Evolutionary conservation across 306 rosid genomes (phyloP).

Genomic region (Lotus japonicus): DNA sequence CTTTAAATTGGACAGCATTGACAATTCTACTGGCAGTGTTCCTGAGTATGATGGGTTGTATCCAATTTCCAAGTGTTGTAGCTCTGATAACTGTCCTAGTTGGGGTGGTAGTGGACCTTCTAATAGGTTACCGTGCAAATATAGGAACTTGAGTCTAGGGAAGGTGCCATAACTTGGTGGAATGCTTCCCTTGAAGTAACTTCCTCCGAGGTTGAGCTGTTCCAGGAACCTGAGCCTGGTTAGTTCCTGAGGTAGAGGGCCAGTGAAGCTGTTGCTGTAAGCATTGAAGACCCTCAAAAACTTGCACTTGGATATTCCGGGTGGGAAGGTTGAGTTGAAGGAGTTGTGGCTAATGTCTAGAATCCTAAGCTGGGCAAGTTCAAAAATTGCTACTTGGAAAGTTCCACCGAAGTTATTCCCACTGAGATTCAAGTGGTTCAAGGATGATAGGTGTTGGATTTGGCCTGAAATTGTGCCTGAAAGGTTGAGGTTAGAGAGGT

Average conservation of each 20-base stretch:
- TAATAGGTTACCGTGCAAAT: conserved; percentile 66
- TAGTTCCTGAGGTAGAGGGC: conserved; percentile 59
- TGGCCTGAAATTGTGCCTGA: conserved; percentile 64
- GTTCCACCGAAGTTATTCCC: conserved; percentile 57
- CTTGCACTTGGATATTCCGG: conserved; percentile 71
- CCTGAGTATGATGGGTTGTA: conserved; percentile 60
- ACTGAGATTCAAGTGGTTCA: conserved; percentile 67
- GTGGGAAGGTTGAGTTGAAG: conserved; percentile 76
- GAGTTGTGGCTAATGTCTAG: conserved; percentile 70
- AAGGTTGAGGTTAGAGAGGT: conserved; percentile 79
- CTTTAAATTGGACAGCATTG: conserved; percentile 42
- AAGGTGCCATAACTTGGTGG: conserved; percentile 60
- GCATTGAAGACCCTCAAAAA: conserved; percentile 66
- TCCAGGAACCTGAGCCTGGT: conserved; percentile 52
- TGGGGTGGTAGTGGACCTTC: conserved; percentile 59
- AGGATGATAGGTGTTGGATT: conserved; percentile 44
- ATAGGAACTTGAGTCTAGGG: conserved; percentile 41
- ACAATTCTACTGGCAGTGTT: conserved; percentile 45
- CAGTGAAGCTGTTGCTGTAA: conserved; percentile 77
- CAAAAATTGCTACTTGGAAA: conserved; percentile 53
- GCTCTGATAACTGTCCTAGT: conserved; percentile 45
- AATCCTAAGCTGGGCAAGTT: conserved; percentile 44
- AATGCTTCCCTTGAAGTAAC: conserved; percentile 65
- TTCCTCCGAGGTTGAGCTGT: conserved; percentile 83
- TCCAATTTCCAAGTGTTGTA: conserved; percentile 77